These are phyloP conservation scores for Oryza punctata DNA, from an alignment of 176 grass and related monocot genomes.

Conservation along the genomic window DNA sequence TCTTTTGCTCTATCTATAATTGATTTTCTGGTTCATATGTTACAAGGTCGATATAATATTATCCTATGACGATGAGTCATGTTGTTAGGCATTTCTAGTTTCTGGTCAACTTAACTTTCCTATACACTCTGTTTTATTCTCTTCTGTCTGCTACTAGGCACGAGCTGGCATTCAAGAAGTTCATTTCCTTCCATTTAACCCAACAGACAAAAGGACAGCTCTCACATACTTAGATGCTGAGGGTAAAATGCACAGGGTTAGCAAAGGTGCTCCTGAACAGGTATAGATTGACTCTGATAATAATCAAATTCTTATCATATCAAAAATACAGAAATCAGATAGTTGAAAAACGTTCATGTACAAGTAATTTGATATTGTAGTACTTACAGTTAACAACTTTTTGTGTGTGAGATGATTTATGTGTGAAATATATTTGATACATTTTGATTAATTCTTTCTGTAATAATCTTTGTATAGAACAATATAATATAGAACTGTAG, in stretches of 20 bases:
- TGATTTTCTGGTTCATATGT: background rate
- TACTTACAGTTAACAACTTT: background rate
- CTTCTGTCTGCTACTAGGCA: conserved; percentile 50
- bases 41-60: background rate
- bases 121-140: conserved; percentile 18
- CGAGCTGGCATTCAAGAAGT: conserved; percentile 60
- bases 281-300: conserved; percentile 34
- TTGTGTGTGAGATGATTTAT: background rate
- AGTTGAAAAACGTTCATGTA: background rate
- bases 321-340: background rate
- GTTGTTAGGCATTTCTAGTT: conserved; percentile 16
- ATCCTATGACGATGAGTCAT: background rate
- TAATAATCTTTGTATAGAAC: background rate
- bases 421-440: background rate
- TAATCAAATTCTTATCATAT: background rate
- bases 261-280: conserved; percentile 87
- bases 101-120: conserved; percentile 6
- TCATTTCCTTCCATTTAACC: conserved; percentile 80
- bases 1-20: background rate
- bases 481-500: background rate
- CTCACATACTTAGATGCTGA: conserved; percentile 68
- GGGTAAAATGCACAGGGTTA: conserved; percentile 72
- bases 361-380: background rate
- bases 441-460: background rate
- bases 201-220: conserved; percentile 76